Base-by-base conservation (phyloP, 352 stramenopile genomes). In the Phytophthora pini region DNA sequence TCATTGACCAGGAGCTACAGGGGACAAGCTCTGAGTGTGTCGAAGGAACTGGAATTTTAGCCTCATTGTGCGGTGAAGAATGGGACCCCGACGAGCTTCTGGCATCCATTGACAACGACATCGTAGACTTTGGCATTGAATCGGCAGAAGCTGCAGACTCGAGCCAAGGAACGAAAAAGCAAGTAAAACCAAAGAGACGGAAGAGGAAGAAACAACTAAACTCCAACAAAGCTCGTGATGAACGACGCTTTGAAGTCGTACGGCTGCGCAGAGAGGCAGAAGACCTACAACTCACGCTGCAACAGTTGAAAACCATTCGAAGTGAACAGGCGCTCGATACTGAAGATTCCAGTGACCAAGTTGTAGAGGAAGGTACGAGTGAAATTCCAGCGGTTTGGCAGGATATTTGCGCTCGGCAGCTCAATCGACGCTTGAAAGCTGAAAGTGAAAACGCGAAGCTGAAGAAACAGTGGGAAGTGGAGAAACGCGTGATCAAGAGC, bases 191-290 rank as follows among this genome's bases (percentile, higher is more conserved):
- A 7, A 68, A 62, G 20, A 29, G 43, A 12, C 48, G 43, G n/a
- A 53, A 51, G 49, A 40, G 51, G 20, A 70, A 58, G 43, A 70
- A 61, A 9, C 56, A 61, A 5, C 20, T 59, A 6, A 67, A 69
- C 13, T 69, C 69, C 15, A 77, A 77, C 46, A 70, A 56, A 50
- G 69, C 69, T 38, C 58, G 69, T 3, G 65, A 74, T n/a, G 58
- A 71, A 31, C 59, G 64, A 29, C 60, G 54, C 8, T 65, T 49
- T 3, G 65, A 77, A 27, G 40, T 74, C 13, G 51, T 60, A 13
- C 41, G 34, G n/a, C 59, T 77, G 9, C 58, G 65, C 10, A 38
- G 38, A 15, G 45, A 71, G 22, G 53, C 41, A 40, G 13, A 47
- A 17, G 64, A 70, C 22, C 17, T 77, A 36, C 51, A 77, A 24